Percentiles rank a stretch among this genome's conserved stretches.
phyloP scores from a whole-genome alignment of 441 rosid species.

The Brassica balearica region DNA sequence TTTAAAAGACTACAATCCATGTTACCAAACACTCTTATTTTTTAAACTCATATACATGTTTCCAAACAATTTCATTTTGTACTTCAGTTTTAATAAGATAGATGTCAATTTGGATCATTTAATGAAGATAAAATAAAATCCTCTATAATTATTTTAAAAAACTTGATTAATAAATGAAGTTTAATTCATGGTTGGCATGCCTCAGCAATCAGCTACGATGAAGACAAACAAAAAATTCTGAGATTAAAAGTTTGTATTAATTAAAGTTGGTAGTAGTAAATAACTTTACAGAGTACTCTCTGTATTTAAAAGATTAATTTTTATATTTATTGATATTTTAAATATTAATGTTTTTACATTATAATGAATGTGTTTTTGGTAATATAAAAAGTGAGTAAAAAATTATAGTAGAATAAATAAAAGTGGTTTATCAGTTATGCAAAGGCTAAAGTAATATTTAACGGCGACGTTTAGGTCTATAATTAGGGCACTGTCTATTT shows the following conservation, averaged over 20 bases:
- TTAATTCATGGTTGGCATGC: slow-evolving; percentile 25
- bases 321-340: not conserved
- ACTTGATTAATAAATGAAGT: slow-evolving; percentile 4
- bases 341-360: not conserved
- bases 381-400: too few species aligned
- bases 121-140: slow-evolving; percentile 10
- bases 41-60: too few species aligned
- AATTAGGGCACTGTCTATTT: slow-evolving; percentile 27
- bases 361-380: too few species aligned
- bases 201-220: slow-evolving; percentile 27
- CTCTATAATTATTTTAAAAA: not conserved
- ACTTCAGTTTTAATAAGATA: too few species aligned
- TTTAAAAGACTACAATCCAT: too few species aligned
- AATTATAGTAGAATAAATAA: not conserved
- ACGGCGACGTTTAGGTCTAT: slow-evolving; percentile 17
- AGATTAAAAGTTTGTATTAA: slow-evolving; percentile 18
- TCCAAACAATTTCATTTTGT: too few species aligned
- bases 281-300: not conserved
- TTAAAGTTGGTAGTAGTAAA: slow-evolving; percentile 18
- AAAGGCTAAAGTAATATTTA: not conserved
- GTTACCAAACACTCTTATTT: too few species aligned
- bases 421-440: not conserved
- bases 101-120: slow-evolving; percentile 7
- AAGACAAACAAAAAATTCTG: not conserved
- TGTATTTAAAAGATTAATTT: not conserved